A percentile compares a stretch with the other conserved stretches of the same genome.
Conservation (phyloP, 768 basidiomycete species). For the Nevesoporus exiguus region DNA sequence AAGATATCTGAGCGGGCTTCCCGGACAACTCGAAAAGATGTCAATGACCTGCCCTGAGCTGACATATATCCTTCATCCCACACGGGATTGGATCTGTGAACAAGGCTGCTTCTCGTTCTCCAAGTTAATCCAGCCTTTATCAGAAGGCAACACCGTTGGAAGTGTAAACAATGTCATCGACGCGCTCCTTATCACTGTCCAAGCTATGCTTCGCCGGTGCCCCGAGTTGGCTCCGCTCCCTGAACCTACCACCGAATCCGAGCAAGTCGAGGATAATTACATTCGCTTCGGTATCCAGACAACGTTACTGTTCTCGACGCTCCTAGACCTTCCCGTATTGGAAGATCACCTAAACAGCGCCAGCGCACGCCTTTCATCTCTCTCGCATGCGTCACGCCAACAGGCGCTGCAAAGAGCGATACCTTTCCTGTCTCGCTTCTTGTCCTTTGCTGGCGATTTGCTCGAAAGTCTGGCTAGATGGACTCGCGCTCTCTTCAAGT, state of each 20-base stretch:
- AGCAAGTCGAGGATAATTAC: slow-evolving; percentile 43
- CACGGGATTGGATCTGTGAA: slow-evolving; percentile 29
- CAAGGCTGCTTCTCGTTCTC: slow-evolving; percentile 26
- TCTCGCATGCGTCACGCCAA: slow-evolving; percentile 32
- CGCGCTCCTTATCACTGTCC: slow-evolving; percentile 60
- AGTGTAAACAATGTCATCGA: slow-evolving; percentile 50
- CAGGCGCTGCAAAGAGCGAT: slow-evolving; percentile 44
- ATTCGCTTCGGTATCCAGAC: slow-evolving; percentile 46
- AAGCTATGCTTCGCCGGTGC: slow-evolving; percentile 49
- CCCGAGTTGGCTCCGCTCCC: slow-evolving; percentile 18
- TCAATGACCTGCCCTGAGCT: slow-evolving; percentile 26
- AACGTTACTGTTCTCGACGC: slow-evolving; percentile 43
- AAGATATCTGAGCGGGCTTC: slow-evolving; percentile 22
- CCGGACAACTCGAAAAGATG: slow-evolving; percentile 27
- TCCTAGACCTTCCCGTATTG: slow-evolving; percentile 47
- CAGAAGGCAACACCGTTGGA: background rate
- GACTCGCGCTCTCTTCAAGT: slow-evolving; percentile 79
- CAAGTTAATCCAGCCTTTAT: background rate
- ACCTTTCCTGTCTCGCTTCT: slow-evolving; percentile 74
- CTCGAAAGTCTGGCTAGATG: slow-evolving; percentile 57
- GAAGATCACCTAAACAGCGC: slow-evolving; percentile 38
- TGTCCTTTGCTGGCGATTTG: slow-evolving; percentile 52
- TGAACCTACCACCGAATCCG: slow-evolving; percentile 20
- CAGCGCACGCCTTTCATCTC: slow-evolving; percentile 38
- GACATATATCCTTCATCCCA: slow-evolving; percentile 27